A percentile compares a stretch with the other conserved stretches of the same genome.
These are phyloP conservation scores for Termitomyces titanicus DNA, from an alignment of 768 basidiomycete species.

Conservation along the genomic window DNA sequence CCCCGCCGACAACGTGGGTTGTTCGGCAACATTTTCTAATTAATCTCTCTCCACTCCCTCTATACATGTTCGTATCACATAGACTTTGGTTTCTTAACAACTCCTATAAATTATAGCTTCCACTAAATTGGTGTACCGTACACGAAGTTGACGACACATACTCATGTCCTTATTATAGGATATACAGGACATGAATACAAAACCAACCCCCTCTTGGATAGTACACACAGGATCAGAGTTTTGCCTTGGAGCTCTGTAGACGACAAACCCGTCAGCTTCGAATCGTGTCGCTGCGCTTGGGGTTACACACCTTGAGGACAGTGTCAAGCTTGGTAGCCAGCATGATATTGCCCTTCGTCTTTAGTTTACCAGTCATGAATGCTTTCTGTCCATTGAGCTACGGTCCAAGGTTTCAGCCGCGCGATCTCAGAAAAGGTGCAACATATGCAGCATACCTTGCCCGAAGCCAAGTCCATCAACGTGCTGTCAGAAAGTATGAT, in stretches of 20 bases:
- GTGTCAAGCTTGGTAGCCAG: conserved; percentile 86
- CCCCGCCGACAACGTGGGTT: conserved; percentile 75
- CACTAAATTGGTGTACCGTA: conserved; percentile 9
- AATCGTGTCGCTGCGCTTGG: no score
- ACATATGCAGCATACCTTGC: conserved; percentile 47
- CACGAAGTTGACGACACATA: not conserved
- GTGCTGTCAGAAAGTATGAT: conserved; percentile 77
- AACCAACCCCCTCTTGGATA: not conserved
- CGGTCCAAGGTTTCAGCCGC: not conserved
- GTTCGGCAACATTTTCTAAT: conserved; percentile 71
- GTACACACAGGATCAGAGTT: conserved; percentile 30
- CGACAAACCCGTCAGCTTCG: not conserved
- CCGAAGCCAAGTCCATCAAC: conserved; percentile 64
- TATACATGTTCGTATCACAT: not conserved
- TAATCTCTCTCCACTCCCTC: not conserved
- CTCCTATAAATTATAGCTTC: conserved; percentile 8
- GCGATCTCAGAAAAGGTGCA: not conserved
- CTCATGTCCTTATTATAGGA: not conserved
- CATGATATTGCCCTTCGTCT: conserved; percentile 92
- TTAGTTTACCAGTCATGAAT: conserved; percentile 93
- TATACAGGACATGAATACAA: conserved; percentile 2
- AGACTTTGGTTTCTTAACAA: not conserved
- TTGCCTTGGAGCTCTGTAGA: conserved; percentile 32
- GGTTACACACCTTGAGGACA: conserved; percentile 63
- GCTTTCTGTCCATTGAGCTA: conserved; percentile 91